Evolutionary conservation across 768 basidiomycete genomes (phyloP).

Genomic region (Russula vinacea): DNA sequence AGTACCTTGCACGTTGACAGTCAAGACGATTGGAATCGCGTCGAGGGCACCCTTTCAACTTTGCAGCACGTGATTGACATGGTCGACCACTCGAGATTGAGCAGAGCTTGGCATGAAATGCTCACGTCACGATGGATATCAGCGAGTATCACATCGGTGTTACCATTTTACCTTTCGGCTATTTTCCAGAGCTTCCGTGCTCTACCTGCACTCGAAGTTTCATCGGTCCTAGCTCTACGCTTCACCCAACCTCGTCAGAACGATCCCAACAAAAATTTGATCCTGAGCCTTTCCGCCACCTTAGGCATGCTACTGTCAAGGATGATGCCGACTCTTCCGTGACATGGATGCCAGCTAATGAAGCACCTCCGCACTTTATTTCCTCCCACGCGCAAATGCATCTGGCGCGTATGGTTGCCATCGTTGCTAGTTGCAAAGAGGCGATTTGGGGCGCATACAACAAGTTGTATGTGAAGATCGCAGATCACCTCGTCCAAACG

Average conservation of each 20-base stretch:
- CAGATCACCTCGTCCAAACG: slow-evolving; percentile 38
- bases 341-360: slow-evolving; percentile 13
- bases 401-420: slow-evolving; percentile 55
- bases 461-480: slow-evolving; percentile 40
- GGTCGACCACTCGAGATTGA: slow-evolving; percentile 27
- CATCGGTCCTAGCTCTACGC: slow-evolving; percentile 5
- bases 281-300: slow-evolving; percentile 27
- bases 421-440: slow-evolving; percentile 62
- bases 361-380: slow-evolving; percentile 36
- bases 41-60: background rate
- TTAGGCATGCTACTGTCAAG: slow-evolving; percentile 22
- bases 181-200: slow-evolving; percentile 27
- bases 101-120: slow-evolving; percentile 30
- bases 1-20: background rate
- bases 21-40: background rate
- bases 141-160: slow-evolving; percentile 24
- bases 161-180: slow-evolving; percentile 28
- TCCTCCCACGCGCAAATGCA: slow-evolving; percentile 60
- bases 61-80: slow-evolving; percentile 12
- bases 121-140: slow-evolving; percentile 26
- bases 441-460: slow-evolving; percentile 66
- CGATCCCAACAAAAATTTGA: slow-evolving; percentile 18
- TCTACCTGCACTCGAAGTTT: slow-evolving; percentile 27
- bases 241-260: background rate
- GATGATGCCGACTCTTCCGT: slow-evolving; percentile 13